These are phyloP conservation scores for Gastrolobium bilobum DNA, from an alignment of 306 rosid species.

Conservation along the genomic window DNA sequence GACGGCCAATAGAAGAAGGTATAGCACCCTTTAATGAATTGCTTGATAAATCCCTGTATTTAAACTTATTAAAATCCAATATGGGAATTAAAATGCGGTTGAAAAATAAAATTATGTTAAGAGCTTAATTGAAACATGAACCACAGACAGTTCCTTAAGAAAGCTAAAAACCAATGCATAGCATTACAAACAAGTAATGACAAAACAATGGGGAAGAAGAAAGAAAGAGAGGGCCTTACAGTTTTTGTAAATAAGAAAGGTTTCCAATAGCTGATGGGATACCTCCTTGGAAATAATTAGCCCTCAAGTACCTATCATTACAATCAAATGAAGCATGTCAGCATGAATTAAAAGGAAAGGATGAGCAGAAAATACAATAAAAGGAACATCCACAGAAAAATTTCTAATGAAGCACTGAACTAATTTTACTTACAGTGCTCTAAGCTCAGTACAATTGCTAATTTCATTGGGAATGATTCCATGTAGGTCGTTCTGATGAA, in stretches of 20 bases:
- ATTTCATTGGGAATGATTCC: conserved; percentile 76
- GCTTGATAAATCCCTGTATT: conserved; percentile 71
- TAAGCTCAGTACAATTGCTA: conserved; percentile 68
- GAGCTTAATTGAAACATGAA: not conserved
- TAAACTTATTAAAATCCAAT: conserved; percentile 17
- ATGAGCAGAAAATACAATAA: not conserved
- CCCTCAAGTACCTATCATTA: conserved; percentile 69
- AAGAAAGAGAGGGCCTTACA: conserved; percentile 64
- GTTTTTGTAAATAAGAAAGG: conserved; percentile 69
- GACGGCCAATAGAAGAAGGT: conserved; percentile 78
- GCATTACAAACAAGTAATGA: not conserved
- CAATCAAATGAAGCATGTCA: not conserved
- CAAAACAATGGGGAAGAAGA: not conserved
- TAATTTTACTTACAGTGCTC: conserved; percentile 69
- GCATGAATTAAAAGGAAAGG: not conserved
- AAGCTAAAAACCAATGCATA: not conserved
- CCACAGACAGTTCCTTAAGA: not conserved
- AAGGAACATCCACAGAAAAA: not conserved
- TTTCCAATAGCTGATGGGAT: conserved; percentile 77
- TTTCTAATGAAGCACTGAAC: not conserved
- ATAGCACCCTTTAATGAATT: conserved; percentile 76
- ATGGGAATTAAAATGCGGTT: not conserved
- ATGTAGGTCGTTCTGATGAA: conserved; percentile 79
- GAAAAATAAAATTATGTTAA: not conserved
- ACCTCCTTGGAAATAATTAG: conserved; percentile 77